Conservation (phyloP, 2,329 filamentous ascomycete genomes). For the Penicillium sp. region DNA sequence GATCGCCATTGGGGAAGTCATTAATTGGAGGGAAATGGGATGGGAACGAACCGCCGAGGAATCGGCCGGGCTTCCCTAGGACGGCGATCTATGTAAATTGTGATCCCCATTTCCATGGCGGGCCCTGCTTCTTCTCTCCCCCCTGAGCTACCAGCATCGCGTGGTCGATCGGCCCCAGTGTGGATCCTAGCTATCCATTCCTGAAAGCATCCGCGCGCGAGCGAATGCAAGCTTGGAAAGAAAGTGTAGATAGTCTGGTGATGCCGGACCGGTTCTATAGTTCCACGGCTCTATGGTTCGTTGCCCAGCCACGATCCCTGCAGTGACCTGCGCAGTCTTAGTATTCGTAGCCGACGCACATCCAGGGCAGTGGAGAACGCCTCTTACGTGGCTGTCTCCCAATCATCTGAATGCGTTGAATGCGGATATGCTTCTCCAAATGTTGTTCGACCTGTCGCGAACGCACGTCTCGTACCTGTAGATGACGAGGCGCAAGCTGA, state of each 20-base stretch:
- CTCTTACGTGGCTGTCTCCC: conserved; percentile 20
- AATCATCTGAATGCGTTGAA: conserved; percentile 11
- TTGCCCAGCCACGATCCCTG: conserved; percentile 7
- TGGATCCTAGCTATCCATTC: conserved; percentile 7
- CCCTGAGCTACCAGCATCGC: conserved; percentile 4
- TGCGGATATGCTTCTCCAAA: conserved; percentile 10
- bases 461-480: conserved; percentile 8
- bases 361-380: conserved; percentile 14
- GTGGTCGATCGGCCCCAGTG: conserved; percentile 14
- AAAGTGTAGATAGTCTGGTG: not conserved
- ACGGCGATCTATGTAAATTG: conserved; percentile 19
- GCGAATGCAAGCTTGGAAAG: not conserved
- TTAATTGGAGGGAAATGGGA: too few relatives aligned
- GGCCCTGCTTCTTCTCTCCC: not conserved
- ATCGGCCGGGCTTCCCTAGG: conserved; percentile 1
- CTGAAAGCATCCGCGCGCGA: not conserved
- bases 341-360: conserved; percentile 5
- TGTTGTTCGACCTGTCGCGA: conserved; percentile 4
- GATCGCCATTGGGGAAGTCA: too few relatives aligned
- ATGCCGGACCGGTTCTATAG: too few relatives aligned
- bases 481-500: not conserved
- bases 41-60: not conserved
- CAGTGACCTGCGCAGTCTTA: conserved; percentile 1
- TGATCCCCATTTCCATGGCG: conserved; percentile 17
- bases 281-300: not conserved